phyloP scores from a whole-genome alignment of 2,329 filamentous ascomycete species.

The Arthrobotrys sinensis region DNA sequence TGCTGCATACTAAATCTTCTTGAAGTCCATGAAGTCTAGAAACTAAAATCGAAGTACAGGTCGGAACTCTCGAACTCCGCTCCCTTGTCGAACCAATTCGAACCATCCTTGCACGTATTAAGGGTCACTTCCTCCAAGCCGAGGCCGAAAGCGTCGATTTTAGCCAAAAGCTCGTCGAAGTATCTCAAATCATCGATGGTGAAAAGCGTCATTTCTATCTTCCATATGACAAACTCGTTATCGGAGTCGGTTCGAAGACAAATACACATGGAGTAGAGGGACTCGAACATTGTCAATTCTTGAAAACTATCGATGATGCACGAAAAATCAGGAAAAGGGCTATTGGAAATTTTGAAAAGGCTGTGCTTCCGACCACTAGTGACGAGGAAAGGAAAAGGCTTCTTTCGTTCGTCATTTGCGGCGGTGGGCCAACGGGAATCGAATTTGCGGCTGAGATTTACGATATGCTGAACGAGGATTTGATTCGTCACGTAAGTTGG shows the following conservation, averaged over 20 bases:
- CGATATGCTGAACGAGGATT: slow-evolving; percentile 95
- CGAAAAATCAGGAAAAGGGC: slow-evolving; percentile 89
- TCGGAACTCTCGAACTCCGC: slow-evolving; percentile 91
- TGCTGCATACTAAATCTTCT: neutral
- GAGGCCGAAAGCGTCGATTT: slow-evolving; percentile 92
- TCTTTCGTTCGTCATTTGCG: slow-evolving; percentile 95
- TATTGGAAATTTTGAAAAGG: slow-evolving; percentile 88
- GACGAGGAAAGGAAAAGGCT: slow-evolving; percentile 90
- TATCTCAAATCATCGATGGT: slow-evolving; percentile 81
- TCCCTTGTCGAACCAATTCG: slow-evolving; percentile 94
- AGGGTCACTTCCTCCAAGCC: slow-evolving; percentile 91
- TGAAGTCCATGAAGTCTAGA: neutral
- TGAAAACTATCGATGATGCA: slow-evolving; percentile 95
- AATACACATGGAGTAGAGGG: slow-evolving; percentile 97
- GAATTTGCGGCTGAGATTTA: slow-evolving; percentile 98
- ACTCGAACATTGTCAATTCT: slow-evolving; percentile 91
- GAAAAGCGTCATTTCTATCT: slow-evolving; percentile 88
- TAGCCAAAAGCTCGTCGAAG: slow-evolving; percentile 88
- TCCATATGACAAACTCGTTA: slow-evolving; percentile 95
- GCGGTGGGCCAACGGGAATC: slow-evolving; percentile 94
- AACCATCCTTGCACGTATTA: slow-evolving; percentile 81
- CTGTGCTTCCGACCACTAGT: slow-evolving; percentile 90
- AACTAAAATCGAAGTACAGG: slow-evolving; percentile 23
- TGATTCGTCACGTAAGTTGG: slow-evolving; percentile 67
- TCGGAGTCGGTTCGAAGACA: slow-evolving; percentile 89